Base-by-base conservation (phyloP, 192 early-diverging fungal genomes). In the Coemansia sp. region DNA sequence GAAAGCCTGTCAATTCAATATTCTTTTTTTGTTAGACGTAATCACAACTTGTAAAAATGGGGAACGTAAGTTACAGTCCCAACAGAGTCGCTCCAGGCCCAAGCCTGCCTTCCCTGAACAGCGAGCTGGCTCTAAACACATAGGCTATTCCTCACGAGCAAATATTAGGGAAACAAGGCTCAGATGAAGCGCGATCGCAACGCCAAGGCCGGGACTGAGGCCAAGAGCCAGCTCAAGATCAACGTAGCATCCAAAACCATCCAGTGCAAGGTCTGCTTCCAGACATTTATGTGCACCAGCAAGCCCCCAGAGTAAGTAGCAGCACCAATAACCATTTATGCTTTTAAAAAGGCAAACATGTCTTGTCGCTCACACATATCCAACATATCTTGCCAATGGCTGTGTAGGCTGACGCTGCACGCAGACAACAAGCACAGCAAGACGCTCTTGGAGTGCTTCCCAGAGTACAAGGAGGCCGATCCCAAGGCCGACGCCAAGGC, bases 181-280 rank as follows among this genome's bases (percentile, higher is more conserved):
- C 61, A 68, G 46, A 37, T 36, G 41, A 76, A 76, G 68, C 87
- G 91, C 38, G 91, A 92, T 61, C 89, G 91, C 68, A 80, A 77
- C 58, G 83, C 82, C 31, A 89, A 91, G 79, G 83, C 64, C 5
- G 58, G 59, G 35, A 80, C 77, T 17, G 75, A 61, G 35, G 65
- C 73, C 35, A 86, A 79, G 60, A 85, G 82, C 62, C 91, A 92
- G 79, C 73, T 88, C 43, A 91, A 92, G 71, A 71, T 74, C 90
- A 96, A 96, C 74, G 89, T 92, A 63, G 85, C 86, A 31, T 93
- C 94, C 31, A 93, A 91, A 78, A 92, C 70, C 67, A 87, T 91
- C 64, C 83, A 90, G 35, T 96, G 94, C 84, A 68, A 84, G 54
- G 82, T 88, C 14, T 96, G 94, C 86, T 74, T 86, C 40, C 89